phyloP scores from a whole-genome alignment of 768 basidiomycete genomes.

The Gymnopilus dilepis region DNA sequence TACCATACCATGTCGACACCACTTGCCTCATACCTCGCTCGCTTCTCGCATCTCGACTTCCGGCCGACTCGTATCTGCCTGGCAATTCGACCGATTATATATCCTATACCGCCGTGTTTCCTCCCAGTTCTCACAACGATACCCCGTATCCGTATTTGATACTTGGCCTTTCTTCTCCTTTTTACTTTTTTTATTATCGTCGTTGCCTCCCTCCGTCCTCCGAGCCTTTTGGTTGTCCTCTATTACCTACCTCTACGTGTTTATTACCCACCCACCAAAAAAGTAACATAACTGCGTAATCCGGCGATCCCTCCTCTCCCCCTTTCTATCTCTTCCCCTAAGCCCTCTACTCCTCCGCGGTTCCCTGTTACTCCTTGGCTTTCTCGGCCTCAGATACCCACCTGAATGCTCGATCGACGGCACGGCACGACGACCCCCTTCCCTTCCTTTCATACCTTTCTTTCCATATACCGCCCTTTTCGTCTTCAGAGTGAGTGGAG shows the following conservation, averaged over 20 bases:
- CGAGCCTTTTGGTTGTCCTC: background rate
- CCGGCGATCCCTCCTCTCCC: constrained; percentile 2
- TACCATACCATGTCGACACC: constrained; percentile 10
- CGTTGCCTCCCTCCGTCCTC: background rate
- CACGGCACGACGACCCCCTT: background rate
- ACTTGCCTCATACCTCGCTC: background rate
- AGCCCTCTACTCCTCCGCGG: background rate
- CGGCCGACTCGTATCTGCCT: background rate
- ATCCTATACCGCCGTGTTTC: constrained; percentile 16
- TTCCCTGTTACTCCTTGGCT: background rate
- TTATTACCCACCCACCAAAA: constrained; percentile 7
- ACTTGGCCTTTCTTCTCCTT: constrained; percentile 2
- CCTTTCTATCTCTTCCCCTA: background rate
- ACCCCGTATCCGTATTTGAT: constrained; percentile 11
- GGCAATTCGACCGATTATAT: constrained; percentile 5
- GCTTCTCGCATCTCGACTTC: background rate
- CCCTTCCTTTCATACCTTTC: background rate
- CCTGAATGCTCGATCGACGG: background rate
- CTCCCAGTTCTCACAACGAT: constrained; percentile 5
- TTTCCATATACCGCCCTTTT: constrained; percentile 9
- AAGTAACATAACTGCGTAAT: constrained; percentile 7
- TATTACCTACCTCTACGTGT: constrained; percentile 7
- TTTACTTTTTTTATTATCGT: background rate
- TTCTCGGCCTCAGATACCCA: too few species aligned
- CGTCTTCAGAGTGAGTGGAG: constrained; percentile 8